A percentile compares a stretch with the other conserved stretches of the same genome.
Evolutionary conservation across 2,329 filamentous ascomycete species (phyloP).

Genomic region (Didymella segeticola): DNA sequence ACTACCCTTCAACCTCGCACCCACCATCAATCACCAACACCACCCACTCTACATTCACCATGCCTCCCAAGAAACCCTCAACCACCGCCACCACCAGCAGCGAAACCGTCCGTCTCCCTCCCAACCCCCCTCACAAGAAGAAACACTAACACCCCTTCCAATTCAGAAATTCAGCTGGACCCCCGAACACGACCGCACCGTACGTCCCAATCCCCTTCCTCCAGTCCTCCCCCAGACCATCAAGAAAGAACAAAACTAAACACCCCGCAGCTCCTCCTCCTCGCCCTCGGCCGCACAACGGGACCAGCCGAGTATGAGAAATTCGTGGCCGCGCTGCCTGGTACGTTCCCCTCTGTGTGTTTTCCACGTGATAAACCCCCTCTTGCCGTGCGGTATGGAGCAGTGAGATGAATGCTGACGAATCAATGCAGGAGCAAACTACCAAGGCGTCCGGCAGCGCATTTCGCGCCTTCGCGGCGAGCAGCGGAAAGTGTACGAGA

Average conservation of each 20-base stretch:
- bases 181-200: background rate
- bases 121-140: background rate
- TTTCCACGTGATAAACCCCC: background rate
- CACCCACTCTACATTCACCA: no score
- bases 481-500: slow-evolving; percentile 1
- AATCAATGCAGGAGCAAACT: background rate
- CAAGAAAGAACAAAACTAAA: background rate
- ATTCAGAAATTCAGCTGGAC: background rate
- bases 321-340: background rate
- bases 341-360: background rate
- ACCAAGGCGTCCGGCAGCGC: slow-evolving; percentile 1
- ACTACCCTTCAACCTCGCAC: no score
- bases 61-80: no score
- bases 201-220: background rate
- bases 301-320: background rate
- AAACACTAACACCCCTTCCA: background rate
- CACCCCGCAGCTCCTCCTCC: background rate
- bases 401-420: no score
- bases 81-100: background rate
- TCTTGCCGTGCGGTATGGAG: no score
- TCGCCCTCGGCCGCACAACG: background rate
- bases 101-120: background rate
- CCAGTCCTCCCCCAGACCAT: background rate
- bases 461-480: background rate
- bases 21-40: no score